Conservation (phyloP, 1,284 basidiomycete species). For the Boletellus dicymbophilus region DNA sequence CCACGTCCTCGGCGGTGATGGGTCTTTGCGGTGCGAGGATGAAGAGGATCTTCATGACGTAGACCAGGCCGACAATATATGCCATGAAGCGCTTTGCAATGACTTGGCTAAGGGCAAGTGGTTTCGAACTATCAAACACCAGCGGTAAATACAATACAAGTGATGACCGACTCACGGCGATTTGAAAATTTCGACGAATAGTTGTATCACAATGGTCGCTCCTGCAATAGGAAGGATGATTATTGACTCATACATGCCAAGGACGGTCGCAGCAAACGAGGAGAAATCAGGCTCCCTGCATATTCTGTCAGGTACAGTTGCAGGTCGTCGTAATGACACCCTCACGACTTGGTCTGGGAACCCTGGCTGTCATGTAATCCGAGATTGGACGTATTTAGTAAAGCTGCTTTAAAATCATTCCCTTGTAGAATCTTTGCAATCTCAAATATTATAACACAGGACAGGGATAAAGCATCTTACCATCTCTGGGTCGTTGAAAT, state of each 20-base stretch:
- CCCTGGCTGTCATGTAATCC: no score
- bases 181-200: neutral
- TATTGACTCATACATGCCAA: neutral
- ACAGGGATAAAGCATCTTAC: neutral
- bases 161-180: neutral
- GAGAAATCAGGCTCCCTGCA: neutral
- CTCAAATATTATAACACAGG: neutral
- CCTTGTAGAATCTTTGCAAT: neutral
- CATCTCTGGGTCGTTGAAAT: neutral
- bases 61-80: neutral
- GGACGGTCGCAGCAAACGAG: neutral
- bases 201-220: neutral
- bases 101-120: neutral
- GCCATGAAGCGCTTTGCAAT: neutral
- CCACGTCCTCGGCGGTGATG: neutral
- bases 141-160: no score
- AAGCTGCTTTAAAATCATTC: neutral
- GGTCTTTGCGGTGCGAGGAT: neutral
- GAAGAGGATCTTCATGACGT: neutral
- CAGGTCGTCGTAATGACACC: neutral
- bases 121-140: neutral
- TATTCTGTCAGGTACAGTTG: neutral
- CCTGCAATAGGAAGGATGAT: neutral
- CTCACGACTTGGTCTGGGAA: neutral
- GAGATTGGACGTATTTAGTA: neutral